Conservation (phyloP, 768 basidiomycete genomes). For the Boletus vinaceobasis region DNA sequence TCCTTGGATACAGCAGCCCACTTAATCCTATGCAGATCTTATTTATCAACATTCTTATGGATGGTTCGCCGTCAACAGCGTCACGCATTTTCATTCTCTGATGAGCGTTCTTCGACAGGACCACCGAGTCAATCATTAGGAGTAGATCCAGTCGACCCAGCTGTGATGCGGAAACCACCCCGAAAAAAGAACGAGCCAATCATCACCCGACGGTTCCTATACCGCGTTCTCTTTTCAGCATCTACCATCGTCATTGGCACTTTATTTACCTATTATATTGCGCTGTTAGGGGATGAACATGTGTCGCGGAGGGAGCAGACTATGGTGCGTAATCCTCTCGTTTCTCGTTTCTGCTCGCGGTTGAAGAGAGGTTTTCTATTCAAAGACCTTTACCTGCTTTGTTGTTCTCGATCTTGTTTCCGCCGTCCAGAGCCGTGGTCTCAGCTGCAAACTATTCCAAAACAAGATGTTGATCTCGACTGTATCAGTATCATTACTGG, state of each 20-base stretch:
- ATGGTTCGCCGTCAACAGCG: constrained; percentile 50
- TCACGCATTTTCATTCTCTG: not conserved
- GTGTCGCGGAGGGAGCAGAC: constrained; percentile 91
- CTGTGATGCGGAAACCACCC: constrained; percentile 92
- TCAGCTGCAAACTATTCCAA: constrained; percentile 76
- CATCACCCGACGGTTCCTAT: constrained; percentile 68
- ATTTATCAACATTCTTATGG: constrained; percentile 99
- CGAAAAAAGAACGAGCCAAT: constrained; percentile 88
- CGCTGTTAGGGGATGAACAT: constrained; percentile 69
- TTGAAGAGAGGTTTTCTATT: not conserved
- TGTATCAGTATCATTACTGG: constrained; percentile 80
- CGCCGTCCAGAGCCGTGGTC: constrained; percentile 89
- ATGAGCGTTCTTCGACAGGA: constrained; percentile 41
- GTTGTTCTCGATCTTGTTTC: constrained; percentile 97
- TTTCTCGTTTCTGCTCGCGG: not conserved
- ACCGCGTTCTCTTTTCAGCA: constrained; percentile 88
- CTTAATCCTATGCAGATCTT: constrained; percentile 98
- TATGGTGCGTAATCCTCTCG: constrained; percentile 59
- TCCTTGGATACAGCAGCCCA: constrained; percentile 86
- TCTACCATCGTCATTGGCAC: constrained; percentile 88
- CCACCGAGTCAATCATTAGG: constrained; percentile 95
- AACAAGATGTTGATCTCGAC: constrained; percentile 91
- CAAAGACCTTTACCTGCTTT: constrained; percentile 94
- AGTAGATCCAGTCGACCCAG: constrained; percentile 92
- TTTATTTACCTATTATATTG: constrained; percentile 80